Conservation (phyloP, 2,329 filamentous ascomycete species). For the Aureobasidium subglaciale region DNA sequence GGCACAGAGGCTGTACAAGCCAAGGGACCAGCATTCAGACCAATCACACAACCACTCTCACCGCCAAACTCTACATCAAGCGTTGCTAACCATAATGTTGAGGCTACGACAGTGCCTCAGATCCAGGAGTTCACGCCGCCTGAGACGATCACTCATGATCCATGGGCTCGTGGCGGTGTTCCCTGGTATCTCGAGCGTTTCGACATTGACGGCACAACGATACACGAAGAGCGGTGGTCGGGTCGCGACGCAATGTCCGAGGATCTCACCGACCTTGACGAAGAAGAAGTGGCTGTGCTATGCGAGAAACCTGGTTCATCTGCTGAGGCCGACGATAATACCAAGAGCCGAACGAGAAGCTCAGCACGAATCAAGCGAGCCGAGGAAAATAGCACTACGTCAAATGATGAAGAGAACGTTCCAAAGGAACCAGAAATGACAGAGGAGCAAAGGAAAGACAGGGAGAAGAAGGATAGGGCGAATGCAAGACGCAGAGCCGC, state of each 20-base stretch:
- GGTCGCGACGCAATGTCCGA: conserved; percentile 74
- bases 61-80: conserved; percentile 32
- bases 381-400: neutral
- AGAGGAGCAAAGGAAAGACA: conserved; percentile 4
- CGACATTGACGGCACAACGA: conserved; percentile 70
- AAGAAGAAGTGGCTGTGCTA: conserved; percentile 71
- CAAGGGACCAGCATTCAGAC: conserved; percentile 18
- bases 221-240: conserved; percentile 67
- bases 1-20: neutral
- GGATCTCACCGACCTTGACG: conserved; percentile 76
- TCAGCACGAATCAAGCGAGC: conserved; percentile 3
- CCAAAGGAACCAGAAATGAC: conserved; percentile 5
- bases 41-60: conserved; percentile 28
- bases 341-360: conserved; percentile 5
- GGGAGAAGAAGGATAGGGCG: conserved; percentile 16
- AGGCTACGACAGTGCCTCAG: neutral
- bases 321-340: conserved; percentile 4
- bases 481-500: conserved; percentile 17
- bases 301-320: conserved; percentile 1
- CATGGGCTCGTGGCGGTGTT: conserved; percentile 61
- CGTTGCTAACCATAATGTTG: conserved; percentile 32
- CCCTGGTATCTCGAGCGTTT: conserved; percentile 84
- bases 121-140: neutral
- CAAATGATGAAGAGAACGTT: conserved; percentile 5
- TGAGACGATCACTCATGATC: conserved; percentile 24